Percentiles rank a stretch among this genome's conserved stretches.
phyloP scores from a whole-genome alignment of 192 early-diverging fungal genomes.

The Mortierella alpina region DNA sequence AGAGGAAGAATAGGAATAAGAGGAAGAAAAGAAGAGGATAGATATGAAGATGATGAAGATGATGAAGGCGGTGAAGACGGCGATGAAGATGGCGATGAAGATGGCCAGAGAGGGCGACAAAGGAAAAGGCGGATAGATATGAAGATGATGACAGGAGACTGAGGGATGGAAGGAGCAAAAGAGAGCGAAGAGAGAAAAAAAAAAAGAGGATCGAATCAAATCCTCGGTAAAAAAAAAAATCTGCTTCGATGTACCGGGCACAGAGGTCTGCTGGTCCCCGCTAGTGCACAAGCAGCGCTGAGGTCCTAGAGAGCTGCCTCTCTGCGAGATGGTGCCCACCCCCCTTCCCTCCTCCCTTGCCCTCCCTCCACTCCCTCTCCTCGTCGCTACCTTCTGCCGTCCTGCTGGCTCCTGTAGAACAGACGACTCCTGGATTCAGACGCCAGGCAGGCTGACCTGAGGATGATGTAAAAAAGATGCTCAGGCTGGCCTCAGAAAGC shows the following conservation, averaged over 20 bases:
- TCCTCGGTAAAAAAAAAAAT: background rate
- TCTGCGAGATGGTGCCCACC: too few species aligned
- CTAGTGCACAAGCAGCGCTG: background rate
- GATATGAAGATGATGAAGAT: background rate
- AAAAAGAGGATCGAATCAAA: background rate
- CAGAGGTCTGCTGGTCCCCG: constrained; percentile 11
- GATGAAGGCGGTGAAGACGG: background rate
- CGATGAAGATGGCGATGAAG: background rate
- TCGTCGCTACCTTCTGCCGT: too few species aligned
- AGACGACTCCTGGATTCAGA: too few species aligned
- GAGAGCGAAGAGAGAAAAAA: background rate
- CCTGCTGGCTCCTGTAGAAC: too few species aligned
- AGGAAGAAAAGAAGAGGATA: background rate
- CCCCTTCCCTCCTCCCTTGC: too few species aligned
- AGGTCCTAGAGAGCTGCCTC: too few species aligned
- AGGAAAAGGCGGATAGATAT: background rate
- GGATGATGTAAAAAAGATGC: too few species aligned
- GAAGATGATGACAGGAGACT: background rate
- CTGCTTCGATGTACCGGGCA: background rate
- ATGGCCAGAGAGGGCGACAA: background rate
- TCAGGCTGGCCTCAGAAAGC: too few species aligned
- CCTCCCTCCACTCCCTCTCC: too few species aligned
- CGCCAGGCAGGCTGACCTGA: too few species aligned
- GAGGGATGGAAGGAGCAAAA: background rate
- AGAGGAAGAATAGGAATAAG: background rate